A percentile compares a stretch with the other conserved stretches of the same genome.
Evolutionary conservation across 768 basidiomycete genomes (phyloP).

Genomic region (Rhizopogon vulgaris): DNA sequence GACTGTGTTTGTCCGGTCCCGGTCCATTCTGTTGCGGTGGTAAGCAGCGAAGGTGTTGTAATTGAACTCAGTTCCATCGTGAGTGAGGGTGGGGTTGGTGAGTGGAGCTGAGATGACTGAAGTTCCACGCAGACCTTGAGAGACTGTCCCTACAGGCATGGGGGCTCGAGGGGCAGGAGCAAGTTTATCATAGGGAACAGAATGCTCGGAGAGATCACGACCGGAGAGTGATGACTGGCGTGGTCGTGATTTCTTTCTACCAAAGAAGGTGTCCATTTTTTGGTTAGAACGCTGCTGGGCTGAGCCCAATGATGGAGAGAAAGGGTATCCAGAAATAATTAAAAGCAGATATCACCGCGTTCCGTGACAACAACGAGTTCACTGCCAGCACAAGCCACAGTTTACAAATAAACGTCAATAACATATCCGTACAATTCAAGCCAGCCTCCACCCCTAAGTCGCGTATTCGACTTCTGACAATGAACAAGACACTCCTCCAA

Average conservation of each 20-base stretch:
- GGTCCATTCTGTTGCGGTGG: conserved; percentile 44
- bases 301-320: background rate
- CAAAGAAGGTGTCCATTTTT: conserved; percentile 62
- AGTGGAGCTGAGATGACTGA: conserved; percentile 70
- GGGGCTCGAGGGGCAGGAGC: conserved; percentile 54
- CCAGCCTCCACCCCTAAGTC: no score
- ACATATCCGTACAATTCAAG: no score
- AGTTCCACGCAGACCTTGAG: conserved; percentile 45
- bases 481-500: no score
- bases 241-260: conserved; percentile 51
- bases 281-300: background rate
- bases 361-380: no score
- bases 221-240: conserved; percentile 57
- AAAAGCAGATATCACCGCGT: background rate
- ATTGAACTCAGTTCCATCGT: conserved; percentile 68
- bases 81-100: conserved; percentile 74
- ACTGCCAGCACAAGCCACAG: no score
- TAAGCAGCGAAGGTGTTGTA: conserved; percentile 36
- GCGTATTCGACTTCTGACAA: no score
- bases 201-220: conserved; percentile 58
- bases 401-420: background rate
- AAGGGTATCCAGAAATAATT: background rate
- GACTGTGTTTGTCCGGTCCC: conserved; percentile 38
- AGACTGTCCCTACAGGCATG: conserved; percentile 47
- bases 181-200: conserved; percentile 70